Base-by-base conservation (phyloP, 2,329 filamentous ascomycete genomes). In the Xylaria sp. region DNA sequence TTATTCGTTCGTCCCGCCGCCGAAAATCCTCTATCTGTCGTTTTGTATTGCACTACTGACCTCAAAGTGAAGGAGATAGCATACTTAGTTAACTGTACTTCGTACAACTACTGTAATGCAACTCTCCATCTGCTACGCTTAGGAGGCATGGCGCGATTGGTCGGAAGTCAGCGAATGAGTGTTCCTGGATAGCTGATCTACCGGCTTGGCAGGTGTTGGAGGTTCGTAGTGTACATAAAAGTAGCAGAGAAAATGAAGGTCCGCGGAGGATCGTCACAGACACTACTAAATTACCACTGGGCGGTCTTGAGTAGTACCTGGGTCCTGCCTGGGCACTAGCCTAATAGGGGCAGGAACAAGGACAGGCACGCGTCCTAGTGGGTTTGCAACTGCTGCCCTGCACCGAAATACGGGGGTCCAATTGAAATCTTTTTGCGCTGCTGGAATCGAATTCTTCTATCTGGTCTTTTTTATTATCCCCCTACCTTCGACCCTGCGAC, bases 181-280 rank as follows among this genome's bases (percentile, higher is more conserved):
- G 63, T 48, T 62, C 34, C 48, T 60, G 68, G 52, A 67, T 46
- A 52, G 64, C 62, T 62, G 61, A 75, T 75, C 72, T 76, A 71
- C 73, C 74, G 73, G 70, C 74, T 76, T 76, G 74, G 74, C 74
- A 69, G 15, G 28, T 58, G 36, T 36, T 32, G 52, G 71, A 64
- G 60, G 43, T 65, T 58, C 57, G 59, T 23, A 61, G 60, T n/a
- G n/a, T n/a, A n/a, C n/a, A n/a, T n/a, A n/a, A n/a, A n/a, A n/a
- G n/a, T n/a, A n/a, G n/a, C n/a, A n/a, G n/a, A n/a, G n/a, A n/a
- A 66, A 65, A 48, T 43, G 41, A 10, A 60, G 23, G 39, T 28
- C 48, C 57, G 45, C 67, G 48, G 13, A 64, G 46, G 59, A 69
- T 70, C 62, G 58, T 65, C 68, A 63, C 57, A 41, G 45, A 48